These are phyloP conservation scores for Hura crepitans DNA, from an alignment of 441 rosid genomes.

Conservation along the genomic window DNA sequence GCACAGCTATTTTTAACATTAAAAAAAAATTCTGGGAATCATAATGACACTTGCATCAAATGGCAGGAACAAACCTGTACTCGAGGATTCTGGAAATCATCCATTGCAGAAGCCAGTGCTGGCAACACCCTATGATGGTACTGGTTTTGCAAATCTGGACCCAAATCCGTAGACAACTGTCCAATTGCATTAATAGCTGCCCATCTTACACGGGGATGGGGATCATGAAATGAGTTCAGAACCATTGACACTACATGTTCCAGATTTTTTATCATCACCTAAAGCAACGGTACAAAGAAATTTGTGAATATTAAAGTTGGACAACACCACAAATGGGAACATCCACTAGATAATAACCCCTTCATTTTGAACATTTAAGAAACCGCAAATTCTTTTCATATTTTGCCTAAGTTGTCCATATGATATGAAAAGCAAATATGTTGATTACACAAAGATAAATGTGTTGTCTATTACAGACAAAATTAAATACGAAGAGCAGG, in stretches of 20 bases:
- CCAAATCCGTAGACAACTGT: slow-evolving; percentile 87
- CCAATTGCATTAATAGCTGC: slow-evolving; percentile 94
- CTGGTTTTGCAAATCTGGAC: slow-evolving; percentile 93
- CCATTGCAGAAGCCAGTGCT: slow-evolving; percentile 79
- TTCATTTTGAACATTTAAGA: background rate
- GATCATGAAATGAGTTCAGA: slow-evolving; percentile 70
- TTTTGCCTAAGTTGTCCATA: background rate
- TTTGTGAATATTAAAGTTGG: background rate
- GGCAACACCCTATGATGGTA: slow-evolving; percentile 78
- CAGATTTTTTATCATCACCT: slow-evolving; percentile 79
- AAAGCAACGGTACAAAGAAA: slow-evolving; percentile 16
- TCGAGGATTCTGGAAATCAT: slow-evolving; percentile 87
- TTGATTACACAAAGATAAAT: no score
- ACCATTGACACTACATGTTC: slow-evolving; percentile 79
- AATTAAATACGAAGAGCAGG: background rate
- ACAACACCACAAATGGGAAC: background rate
- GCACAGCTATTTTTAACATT: background rate
- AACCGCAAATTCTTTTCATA: background rate
- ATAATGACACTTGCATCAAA: slow-evolving; percentile 6
- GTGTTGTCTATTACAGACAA: background rate
- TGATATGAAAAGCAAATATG: background rate
- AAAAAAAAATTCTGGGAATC: background rate
- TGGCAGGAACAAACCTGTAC: slow-evolving; percentile 57
- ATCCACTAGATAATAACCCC: background rate
- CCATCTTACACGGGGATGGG: slow-evolving; percentile 91